Evolutionary conservation across 345 rosid species (phyloP).

Genomic region (Ricinus communis): DNA sequence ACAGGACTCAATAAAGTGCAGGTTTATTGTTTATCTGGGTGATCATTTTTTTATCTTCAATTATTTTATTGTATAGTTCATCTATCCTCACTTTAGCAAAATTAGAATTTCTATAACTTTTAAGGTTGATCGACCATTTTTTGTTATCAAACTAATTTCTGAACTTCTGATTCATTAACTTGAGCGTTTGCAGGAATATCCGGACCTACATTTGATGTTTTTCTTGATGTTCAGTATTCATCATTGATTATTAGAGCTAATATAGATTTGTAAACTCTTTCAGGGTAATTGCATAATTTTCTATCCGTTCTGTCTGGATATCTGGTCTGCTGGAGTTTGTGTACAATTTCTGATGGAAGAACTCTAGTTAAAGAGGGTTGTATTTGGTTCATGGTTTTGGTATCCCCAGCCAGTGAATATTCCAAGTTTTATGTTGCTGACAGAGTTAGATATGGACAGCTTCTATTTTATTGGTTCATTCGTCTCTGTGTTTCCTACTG

Average conservation of each 20-base stretch:
- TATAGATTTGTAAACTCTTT: conserved; percentile 12
- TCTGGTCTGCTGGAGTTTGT: background rate
- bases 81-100: too few species aligned
- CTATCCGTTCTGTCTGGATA: conserved; percentile 11
- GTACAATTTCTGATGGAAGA: conserved; percentile 9
- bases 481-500: conserved; percentile 5
- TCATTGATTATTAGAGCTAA: conserved; percentile 9
- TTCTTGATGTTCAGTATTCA: background rate
- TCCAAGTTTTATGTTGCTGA: background rate
- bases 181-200: background rate
- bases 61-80: too few species aligned
- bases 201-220: background rate
- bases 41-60: too few species aligned
- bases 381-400: background rate
- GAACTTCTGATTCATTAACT: background rate
- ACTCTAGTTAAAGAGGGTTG: background rate
- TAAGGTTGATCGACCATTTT: background rate
- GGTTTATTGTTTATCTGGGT: background rate
- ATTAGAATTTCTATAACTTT: background rate
- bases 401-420: background rate
- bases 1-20: background rate
- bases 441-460: background rate
- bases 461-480: background rate
- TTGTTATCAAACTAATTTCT: background rate
- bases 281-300: conserved; percentile 26